Conservation (phyloP, 1,284 basidiomycete genomes). For the Papiliotrema nemorosa region DNA sequence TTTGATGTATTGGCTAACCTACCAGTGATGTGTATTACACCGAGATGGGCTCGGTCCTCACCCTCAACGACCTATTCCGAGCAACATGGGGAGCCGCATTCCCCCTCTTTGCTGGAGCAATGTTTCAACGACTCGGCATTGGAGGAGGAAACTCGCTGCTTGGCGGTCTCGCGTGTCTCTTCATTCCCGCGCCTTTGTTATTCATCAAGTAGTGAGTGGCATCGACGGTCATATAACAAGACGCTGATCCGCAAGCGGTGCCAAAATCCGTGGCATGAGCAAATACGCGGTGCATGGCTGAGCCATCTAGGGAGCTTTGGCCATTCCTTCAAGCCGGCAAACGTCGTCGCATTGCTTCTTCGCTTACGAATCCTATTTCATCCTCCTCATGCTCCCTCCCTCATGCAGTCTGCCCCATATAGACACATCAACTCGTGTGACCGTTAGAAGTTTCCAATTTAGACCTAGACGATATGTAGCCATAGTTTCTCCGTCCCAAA, state of each 20-base stretch:
- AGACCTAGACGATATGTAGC: no score
- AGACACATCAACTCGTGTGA: no score
- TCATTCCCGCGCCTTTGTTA: conserved; percentile 30
- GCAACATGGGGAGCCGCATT: conserved; percentile 17
- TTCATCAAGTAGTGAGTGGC: conserved; percentile 16
- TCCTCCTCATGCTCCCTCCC: no score
- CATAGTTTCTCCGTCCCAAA: no score
- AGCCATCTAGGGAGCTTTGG: neutral
- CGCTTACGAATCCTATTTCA: no score
- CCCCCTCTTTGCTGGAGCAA: conserved; percentile 18
- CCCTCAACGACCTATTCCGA: conserved; percentile 14
- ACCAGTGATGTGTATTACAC: conserved; percentile 15
- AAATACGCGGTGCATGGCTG: conserved; percentile 10
- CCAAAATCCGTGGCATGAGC: conserved; percentile 11
- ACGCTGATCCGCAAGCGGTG: conserved; percentile 4
- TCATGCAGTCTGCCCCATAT: no score
- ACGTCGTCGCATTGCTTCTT: no score
- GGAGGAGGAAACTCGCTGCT: conserved; percentile 26
- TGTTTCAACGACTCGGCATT: conserved; percentile 26
- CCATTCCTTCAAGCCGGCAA: neutral
- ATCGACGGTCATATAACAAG: neutral
- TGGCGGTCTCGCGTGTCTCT: conserved; percentile 18
- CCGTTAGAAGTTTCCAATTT: no score
- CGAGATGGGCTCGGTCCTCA: conserved; percentile 14
- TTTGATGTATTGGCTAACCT: neutral